Conservation (phyloP, 371 early-diverging fungal genomes). For the Mortierella sp. region DNA sequence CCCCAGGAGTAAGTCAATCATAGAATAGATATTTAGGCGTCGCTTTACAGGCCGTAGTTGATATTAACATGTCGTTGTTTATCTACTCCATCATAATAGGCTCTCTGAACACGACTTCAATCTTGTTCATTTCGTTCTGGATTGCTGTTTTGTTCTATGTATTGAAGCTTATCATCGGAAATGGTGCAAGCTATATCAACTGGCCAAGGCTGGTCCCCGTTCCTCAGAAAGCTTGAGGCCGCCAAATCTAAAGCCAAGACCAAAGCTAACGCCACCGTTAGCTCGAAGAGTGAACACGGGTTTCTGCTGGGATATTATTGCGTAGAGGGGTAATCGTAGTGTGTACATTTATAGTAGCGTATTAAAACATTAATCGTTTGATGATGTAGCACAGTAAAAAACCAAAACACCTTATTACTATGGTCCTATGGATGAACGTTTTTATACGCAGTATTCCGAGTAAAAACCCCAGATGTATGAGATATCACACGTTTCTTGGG, state of each 20-base stretch:
- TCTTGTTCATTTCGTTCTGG: slow-evolving; percentile 47
- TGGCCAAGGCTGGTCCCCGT: slow-evolving; percentile 49
- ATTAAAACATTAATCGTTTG: too few relatives aligned
- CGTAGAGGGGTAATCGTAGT: too few relatives aligned
- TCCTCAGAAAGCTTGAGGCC: slow-evolving; percentile 1
- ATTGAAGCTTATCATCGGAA: slow-evolving; percentile 18
- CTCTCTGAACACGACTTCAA: slow-evolving; percentile 11
- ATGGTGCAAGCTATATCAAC: slow-evolving; percentile 47
- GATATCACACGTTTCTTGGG: too few relatives aligned
- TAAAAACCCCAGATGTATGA: too few relatives aligned
- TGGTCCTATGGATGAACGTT: too few relatives aligned
- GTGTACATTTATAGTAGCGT: too few relatives aligned
- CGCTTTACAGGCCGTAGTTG: too few relatives aligned
- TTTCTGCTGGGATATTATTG: too few relatives aligned
- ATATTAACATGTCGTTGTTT: background rate
- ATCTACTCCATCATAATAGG: slow-evolving; percentile 10
- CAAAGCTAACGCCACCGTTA: slow-evolving; percentile 13
- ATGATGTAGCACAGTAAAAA: too few relatives aligned
- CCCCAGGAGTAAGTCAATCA: slow-evolving; percentile 31
- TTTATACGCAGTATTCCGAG: too few relatives aligned
- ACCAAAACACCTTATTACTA: too few relatives aligned
- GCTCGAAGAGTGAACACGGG: slow-evolving; percentile 30
- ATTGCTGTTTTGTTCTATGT: slow-evolving; percentile 27
- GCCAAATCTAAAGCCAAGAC: background rate
- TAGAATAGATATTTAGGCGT: background rate